A percentile compares a stretch with the other conserved stretches of the same genome.
Evolutionary conservation across 2,329 filamentous ascomycete species (phyloP).

Genomic region (Lachnellula subtilissima): DNA sequence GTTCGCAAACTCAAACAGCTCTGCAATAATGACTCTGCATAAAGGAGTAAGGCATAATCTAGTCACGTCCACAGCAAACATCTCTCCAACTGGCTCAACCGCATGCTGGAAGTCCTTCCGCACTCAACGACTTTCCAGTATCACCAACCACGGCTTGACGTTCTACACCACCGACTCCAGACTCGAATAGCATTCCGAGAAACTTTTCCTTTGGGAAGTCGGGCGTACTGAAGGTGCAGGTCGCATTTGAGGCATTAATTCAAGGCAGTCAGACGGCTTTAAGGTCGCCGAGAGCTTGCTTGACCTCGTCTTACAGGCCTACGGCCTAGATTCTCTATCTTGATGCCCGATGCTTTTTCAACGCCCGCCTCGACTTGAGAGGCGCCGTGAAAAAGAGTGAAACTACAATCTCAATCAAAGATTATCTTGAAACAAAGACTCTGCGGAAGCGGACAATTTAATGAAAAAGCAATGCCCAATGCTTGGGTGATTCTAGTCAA

Average conservation of each 20-base stretch:
- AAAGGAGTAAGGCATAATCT: neutral
- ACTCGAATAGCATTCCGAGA: conserved; percentile 2
- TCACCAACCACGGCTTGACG: conserved; percentile 10
- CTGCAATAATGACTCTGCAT: neutral
- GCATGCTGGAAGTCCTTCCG: neutral
- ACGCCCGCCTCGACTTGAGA: conserved; percentile 5
- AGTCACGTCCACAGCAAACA: conserved; percentile 3
- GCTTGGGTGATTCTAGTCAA: too few relatives aligned
- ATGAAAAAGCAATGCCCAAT: too few relatives aligned
- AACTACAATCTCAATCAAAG: neutral
- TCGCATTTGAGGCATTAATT: conserved; percentile 11
- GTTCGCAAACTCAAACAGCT: conserved; percentile 13
- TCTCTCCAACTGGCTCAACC: neutral
- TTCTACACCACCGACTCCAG: conserved; percentile 9
- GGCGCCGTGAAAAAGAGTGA: neutral
- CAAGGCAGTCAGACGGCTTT: conserved; percentile 5
- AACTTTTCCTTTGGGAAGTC: conserved; percentile 1
- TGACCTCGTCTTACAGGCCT: neutral
- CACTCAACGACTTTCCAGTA: conserved; percentile 13
- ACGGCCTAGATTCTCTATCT: conserved; percentile 6
- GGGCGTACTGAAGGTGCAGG: conserved; percentile 5
- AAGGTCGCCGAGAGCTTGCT: conserved; percentile 3
- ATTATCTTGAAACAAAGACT: neutral
- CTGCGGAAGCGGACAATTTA: too few relatives aligned
- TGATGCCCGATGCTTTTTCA: conserved; percentile 12